These are phyloP conservation scores for Phanerochaete sordida DNA, from an alignment of 768 basidiomycete species.

Conservation along the genomic window DNA sequence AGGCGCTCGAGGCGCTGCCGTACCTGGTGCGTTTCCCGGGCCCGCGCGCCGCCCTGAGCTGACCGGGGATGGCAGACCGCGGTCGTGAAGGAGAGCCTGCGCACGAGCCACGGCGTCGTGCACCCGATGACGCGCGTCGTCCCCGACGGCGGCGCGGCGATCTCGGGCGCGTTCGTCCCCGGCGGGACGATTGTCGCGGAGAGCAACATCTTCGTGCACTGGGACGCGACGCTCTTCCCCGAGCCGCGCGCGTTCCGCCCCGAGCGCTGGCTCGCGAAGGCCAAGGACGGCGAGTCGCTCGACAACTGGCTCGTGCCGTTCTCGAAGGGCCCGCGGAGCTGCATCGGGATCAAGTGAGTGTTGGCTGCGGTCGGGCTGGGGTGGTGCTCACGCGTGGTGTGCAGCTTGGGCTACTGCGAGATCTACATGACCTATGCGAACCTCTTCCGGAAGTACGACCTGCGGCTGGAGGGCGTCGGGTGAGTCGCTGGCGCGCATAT, in stretches of 20 bases:
- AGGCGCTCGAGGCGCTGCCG: constrained; percentile 40
- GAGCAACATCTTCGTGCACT: constrained; percentile 20
- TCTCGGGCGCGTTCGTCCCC: constrained; percentile 35
- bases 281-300: constrained; percentile 16
- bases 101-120: constrained; percentile 37
- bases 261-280: constrained; percentile 39
- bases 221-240: constrained; percentile 9
- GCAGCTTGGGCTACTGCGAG: constrained; percentile 41
- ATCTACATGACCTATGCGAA: constrained; percentile 39
- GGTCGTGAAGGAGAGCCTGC: constrained; percentile 43
- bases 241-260: constrained; percentile 37
- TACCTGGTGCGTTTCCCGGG: constrained; percentile 32
- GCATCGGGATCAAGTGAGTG: constrained; percentile 41
- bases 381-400: not conserved
- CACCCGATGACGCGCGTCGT: constrained; percentile 38
- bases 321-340: constrained; percentile 42
- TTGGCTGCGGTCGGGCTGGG: not conserved
- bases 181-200: constrained; percentile 39
- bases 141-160: constrained; percentile 28
- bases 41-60: not conserved
- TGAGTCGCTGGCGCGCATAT: not conserved
- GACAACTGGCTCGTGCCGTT: constrained; percentile 23
- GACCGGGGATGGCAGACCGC: constrained; percentile 31
- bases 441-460: constrained; percentile 34
- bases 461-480: constrained; percentile 22